Conservation (phyloP, 176 grass and related monocot genomes). For the Poa annua region DNA sequence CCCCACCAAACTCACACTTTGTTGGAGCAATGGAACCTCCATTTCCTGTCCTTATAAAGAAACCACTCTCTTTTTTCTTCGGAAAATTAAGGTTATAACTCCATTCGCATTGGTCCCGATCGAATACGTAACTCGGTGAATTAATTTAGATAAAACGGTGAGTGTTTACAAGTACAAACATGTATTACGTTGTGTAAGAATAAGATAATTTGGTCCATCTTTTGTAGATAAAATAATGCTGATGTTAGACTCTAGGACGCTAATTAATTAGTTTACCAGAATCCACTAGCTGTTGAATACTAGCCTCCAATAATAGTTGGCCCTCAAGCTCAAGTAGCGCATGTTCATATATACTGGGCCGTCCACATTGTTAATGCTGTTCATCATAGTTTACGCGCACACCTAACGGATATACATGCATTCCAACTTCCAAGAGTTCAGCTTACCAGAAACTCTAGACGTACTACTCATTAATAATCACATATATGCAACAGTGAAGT, state of each 20-base stretch:
- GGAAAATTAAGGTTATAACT: neutral
- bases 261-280: neutral
- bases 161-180: neutral
- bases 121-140: neutral
- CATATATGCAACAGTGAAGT: slow-evolving; percentile 8
- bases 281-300: neutral
- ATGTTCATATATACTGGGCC: slow-evolving; percentile 1
- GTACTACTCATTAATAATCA: neutral
- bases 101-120: slow-evolving; percentile 1
- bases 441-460: neutral
- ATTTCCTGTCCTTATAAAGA: neutral
- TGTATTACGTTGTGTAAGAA: neutral
- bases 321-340: neutral
- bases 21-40: slow-evolving; percentile 24
- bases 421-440: neutral
- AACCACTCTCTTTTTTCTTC: neutral
- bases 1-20: slow-evolving; percentile 37
- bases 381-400: slow-evolving; percentile 22
- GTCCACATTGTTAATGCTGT: neutral
- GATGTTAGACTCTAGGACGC: neutral
- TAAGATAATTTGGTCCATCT: neutral
- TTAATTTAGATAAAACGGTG: neutral
- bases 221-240: neutral
- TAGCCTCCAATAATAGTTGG: slow-evolving; percentile 13
- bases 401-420: slow-evolving; percentile 24